Evolutionary conservation across 768 basidiomycete genomes (phyloP).

Genomic region (Kwoniella mangroviensis): DNA sequence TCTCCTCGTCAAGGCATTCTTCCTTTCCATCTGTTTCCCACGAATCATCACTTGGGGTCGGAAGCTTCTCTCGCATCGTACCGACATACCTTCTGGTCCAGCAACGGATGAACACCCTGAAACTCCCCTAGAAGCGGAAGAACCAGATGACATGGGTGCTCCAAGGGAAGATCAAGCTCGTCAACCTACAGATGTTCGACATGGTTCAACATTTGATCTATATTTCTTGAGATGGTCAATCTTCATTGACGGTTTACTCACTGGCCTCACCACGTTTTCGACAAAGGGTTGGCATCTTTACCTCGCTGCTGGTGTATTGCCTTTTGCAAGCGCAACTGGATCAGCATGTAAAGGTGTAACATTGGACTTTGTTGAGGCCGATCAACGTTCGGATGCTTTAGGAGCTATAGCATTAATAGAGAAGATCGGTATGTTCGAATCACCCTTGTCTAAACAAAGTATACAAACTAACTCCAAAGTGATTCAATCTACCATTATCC

Average conservation of each 20-base stretch:
- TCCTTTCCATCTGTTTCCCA: slow-evolving; percentile 47
- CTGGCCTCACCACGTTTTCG: slow-evolving; percentile 35
- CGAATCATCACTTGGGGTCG: slow-evolving; percentile 44
- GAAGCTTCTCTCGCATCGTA: slow-evolving; percentile 14
- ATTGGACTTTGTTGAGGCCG: slow-evolving; percentile 51
- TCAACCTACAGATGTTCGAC: slow-evolving; percentile 33
- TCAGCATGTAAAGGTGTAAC: slow-evolving; percentile 55
- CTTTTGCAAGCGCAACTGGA: slow-evolving; percentile 55
- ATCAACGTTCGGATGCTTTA: slow-evolving; percentile 52
- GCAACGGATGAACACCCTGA: slow-evolving; percentile 28
- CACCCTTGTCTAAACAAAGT: too few relatives aligned
- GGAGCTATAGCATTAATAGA: slow-evolving; percentile 53
- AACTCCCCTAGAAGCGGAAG: slow-evolving; percentile 28
- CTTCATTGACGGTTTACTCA: slow-evolving; percentile 52
- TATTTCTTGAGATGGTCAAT: slow-evolving; percentile 51
- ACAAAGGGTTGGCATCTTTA: slow-evolving; percentile 49
- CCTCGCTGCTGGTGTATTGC: slow-evolving; percentile 51
- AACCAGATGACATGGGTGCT: slow-evolving; percentile 26
- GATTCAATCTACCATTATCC: too few relatives aligned
- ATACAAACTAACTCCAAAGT: too few relatives aligned
- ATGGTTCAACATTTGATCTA: slow-evolving; percentile 53
- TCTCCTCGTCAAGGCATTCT: slow-evolving; percentile 44
- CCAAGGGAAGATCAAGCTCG: slow-evolving; percentile 28
- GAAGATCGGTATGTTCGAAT: slow-evolving; percentile 39
- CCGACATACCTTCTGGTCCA: slow-evolving; percentile 12